Percentiles rank a stretch among this genome's conserved stretches.
Conservation (phyloP, 2,329 filamentous ascomycete genomes). For the Coniochaeta sp. region DNA sequence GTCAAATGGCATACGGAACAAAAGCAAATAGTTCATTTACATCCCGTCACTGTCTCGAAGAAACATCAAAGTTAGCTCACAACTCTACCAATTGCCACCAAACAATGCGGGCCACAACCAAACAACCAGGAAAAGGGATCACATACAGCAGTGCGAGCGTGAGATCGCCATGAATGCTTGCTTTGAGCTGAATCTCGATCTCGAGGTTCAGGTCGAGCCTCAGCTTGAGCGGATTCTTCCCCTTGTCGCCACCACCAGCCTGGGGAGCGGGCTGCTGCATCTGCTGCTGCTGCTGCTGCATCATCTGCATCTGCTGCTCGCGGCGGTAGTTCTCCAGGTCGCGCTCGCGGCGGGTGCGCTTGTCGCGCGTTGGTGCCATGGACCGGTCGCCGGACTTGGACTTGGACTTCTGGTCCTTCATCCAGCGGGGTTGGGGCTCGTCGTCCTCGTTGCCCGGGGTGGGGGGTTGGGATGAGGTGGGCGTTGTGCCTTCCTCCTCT, state of each 20-base stretch:
- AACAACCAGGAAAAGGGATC: background rate
- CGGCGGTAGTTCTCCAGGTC: constrained; percentile 14
- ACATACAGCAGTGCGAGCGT: constrained; percentile 64
- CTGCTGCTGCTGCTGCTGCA: constrained; percentile 21
- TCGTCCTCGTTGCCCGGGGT: constrained; percentile 23
- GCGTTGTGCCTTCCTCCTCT: constrained; percentile 15
- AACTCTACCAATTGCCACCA: background rate
- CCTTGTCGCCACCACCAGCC: constrained; percentile 26
- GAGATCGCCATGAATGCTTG: constrained; percentile 70
- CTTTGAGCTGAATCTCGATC: constrained; percentile 73
- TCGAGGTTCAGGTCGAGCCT: constrained; percentile 70
- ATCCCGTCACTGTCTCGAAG: constrained; percentile 4
- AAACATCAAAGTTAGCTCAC: background rate
- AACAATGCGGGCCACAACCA: too few species aligned
- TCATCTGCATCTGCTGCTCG: constrained; percentile 15
- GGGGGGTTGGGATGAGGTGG: constrained; percentile 19
- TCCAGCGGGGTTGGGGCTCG: constrained; percentile 22
- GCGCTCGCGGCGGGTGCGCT: constrained; percentile 8
- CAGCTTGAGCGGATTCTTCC: constrained; percentile 59
- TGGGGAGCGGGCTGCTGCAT: constrained; percentile 22
- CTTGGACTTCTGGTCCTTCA: constrained; percentile 18
- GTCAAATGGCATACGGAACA: too few species aligned
- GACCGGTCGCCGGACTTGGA: constrained; percentile 2
- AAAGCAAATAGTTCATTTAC: background rate
- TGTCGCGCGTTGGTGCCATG: constrained; percentile 12